Conservation (phyloP, 306 rosid species). For the Lagenaria siceraria region DNA sequence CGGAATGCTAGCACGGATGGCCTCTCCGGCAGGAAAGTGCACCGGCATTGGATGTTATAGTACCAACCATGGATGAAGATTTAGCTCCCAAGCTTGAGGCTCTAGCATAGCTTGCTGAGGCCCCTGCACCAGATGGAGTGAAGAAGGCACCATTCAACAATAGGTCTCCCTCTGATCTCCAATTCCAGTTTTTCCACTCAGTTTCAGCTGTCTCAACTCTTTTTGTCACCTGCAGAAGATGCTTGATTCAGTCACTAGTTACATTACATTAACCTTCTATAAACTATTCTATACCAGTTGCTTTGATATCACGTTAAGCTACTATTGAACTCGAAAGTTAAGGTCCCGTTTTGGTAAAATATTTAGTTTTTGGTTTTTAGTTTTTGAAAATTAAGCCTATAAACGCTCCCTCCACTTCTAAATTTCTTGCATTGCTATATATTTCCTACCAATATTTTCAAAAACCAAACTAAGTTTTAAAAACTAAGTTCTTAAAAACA, state of each 20-base stretch:
- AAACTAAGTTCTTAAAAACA: no score
- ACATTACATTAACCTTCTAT: neutral
- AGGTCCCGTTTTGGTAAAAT: no score
- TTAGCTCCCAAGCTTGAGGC: conserved; percentile 99
- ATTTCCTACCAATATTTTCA: no score
- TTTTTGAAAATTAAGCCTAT: no score
- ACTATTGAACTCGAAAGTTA: neutral
- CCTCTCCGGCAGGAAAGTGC: conserved; percentile 75
- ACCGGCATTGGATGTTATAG: conserved; percentile 77
- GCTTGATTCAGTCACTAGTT: neutral
- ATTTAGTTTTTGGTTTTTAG: no score
- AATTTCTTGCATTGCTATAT: no score
- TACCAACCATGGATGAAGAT: conserved; percentile 82
- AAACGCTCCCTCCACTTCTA: no score
- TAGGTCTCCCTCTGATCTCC: conserved; percentile 96
- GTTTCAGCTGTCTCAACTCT: conserved; percentile 66
- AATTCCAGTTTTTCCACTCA: conserved; percentile 77
- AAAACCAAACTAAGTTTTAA: no score
- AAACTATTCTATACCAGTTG: neutral
- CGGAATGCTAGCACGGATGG: conserved; percentile 44
- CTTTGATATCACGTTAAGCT: neutral
- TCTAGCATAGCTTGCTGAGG: conserved; percentile 86
- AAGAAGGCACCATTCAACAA: conserved; percentile 79
- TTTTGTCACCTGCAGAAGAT: conserved; percentile 58
- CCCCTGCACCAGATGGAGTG: conserved; percentile 98